Evolutionary conservation across 768 basidiomycete genomes (phyloP), one percentile per base, ranked within the genome.

Genomic region (Rhodotorula diobovata): DNA sequence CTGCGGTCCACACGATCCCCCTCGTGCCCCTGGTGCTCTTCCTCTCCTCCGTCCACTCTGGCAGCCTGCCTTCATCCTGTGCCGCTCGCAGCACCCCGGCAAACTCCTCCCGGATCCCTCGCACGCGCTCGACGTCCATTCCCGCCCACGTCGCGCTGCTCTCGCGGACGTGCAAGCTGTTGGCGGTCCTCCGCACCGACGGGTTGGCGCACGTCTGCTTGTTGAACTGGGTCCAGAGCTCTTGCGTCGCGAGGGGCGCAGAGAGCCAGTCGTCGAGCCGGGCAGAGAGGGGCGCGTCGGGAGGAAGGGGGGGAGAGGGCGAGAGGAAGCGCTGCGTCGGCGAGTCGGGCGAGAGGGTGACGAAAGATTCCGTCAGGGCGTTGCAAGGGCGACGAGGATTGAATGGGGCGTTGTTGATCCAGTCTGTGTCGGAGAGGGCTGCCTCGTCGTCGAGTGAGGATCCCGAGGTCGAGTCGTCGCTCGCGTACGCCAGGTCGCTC

Each of bases 1-100:
- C 83, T n/a, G 82, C 83, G 16, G 83, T 82, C 76, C 82, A 81
- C 21, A 84, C 81, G 43, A 84, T 79, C 1, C 82, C 82, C 41
- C 81, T 59, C 69, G 54, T 76, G 23, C 45, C 73, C 68, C 32
- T 62, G 28, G 11, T 45, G 54, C 58, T 46, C 60, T 48, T 6
- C 68, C 51, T 12, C 60, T n/a, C n/a, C n/a, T n/a, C n/a, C n/a
- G n/a, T 30, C 55, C 65, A 39, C 56, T 68, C 37, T 0, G 76
- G 75, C 7, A 78, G 21, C 55, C 63, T 23, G 1, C 74, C 72
- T 34, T 68, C 66, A 37, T 32, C 55, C 20, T 63, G 50, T 0
- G 65, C 67, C 10, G 18, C 9, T 20, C 21, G n/a, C 50, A 74
- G 32, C 37, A 63, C 55, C 0, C 15, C 32, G 21, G 50, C 55